These are phyloP conservation scores for Allium fistulosum DNA, from an alignment of 106 monocot genomes.

Conservation along the genomic window DNA sequence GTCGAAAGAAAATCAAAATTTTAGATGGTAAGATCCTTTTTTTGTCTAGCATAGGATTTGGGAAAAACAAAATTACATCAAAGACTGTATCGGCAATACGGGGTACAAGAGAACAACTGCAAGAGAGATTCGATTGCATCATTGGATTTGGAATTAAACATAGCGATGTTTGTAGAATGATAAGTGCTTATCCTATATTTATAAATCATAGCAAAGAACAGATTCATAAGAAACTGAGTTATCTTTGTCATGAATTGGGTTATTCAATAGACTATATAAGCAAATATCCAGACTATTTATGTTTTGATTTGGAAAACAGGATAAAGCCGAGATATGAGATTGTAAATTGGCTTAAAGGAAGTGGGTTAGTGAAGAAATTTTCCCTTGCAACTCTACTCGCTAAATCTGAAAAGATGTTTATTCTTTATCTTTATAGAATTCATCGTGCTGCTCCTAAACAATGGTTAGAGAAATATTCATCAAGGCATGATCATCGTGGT, in stretches of 20 bases:
- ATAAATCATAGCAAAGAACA: conserved; percentile 47
- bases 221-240: conserved; percentile 54
- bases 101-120: conserved; percentile 35
- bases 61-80: conserved; percentile 47
- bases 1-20: conserved; percentile 16
- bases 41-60: conserved; percentile 73
- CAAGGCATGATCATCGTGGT: conserved; percentile 16
- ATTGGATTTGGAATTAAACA: conserved; percentile 47
- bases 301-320: conserved; percentile 86
- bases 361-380: conserved; percentile 54
- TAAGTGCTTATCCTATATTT: conserved; percentile 52
- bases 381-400: conserved; percentile 65
- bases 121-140: conserved; percentile 70
- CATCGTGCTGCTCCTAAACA: conserved; percentile 84
- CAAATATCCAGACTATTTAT: conserved; percentile 64
- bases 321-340: conserved; percentile 69
- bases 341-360: conserved; percentile 69
- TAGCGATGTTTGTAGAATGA: conserved; percentile 52
- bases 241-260: conserved; percentile 47
- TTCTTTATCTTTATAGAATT: conserved; percentile 36
- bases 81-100: conserved; percentile 15
- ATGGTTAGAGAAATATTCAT: conserved; percentile 74
- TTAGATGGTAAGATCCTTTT: conserved; percentile 54
- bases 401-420: conserved; percentile 71
- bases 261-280: conserved; percentile 51